Evolutionary conservation across 441 rosid species (phyloP).

Genomic region (Raphanus hybrid): DNA sequence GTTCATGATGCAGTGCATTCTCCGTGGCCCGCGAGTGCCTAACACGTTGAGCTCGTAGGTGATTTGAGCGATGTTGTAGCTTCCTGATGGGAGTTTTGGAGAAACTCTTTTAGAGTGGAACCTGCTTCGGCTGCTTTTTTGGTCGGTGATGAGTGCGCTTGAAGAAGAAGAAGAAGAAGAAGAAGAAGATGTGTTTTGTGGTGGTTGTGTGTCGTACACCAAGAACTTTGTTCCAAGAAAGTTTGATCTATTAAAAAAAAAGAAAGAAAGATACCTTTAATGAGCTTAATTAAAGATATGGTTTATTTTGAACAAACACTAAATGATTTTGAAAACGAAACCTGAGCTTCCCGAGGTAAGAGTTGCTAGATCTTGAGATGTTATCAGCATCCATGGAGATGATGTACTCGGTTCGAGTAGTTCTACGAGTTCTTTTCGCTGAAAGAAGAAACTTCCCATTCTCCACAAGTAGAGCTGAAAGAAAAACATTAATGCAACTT

Average conservation of each 20-base stretch:
- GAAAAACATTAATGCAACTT: not conserved
- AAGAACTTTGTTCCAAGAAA: slow-evolving; percentile 63
- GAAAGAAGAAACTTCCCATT: slow-evolving; percentile 82
- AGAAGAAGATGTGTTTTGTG: slow-evolving; percentile 43
- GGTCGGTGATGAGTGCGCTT: slow-evolving; percentile 44
- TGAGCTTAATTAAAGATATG: not conserved
- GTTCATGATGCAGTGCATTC: slow-evolving; percentile 59
- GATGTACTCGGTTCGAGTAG: slow-evolving; percentile 72
- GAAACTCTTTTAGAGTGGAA: slow-evolving; percentile 59
- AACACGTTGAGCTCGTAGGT: slow-evolving; percentile 56
- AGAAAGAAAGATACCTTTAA: not conserved
- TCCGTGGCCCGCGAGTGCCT: slow-evolving; percentile 58
- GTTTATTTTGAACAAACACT: not conserved
- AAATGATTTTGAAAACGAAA: slow-evolving; percentile 28
- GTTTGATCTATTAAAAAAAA: slow-evolving; percentile 48
- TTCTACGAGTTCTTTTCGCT: slow-evolving; percentile 71
- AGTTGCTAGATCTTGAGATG: slow-evolving; percentile 75
- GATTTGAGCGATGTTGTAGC: slow-evolving; percentile 56
- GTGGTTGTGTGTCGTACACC: slow-evolving; percentile 59
- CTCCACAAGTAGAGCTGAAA: slow-evolving; percentile 64
- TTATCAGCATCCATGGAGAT: slow-evolving; percentile 81
- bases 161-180: slow-evolving; percentile 29
- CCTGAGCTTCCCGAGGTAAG: slow-evolving; percentile 78
- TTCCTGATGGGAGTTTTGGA: slow-evolving; percentile 57
- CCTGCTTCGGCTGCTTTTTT: slow-evolving; percentile 52